Evolutionary conservation across 148 eudicot species (phyloP).

Genomic region (Vaccinium vitisidaea): DNA sequence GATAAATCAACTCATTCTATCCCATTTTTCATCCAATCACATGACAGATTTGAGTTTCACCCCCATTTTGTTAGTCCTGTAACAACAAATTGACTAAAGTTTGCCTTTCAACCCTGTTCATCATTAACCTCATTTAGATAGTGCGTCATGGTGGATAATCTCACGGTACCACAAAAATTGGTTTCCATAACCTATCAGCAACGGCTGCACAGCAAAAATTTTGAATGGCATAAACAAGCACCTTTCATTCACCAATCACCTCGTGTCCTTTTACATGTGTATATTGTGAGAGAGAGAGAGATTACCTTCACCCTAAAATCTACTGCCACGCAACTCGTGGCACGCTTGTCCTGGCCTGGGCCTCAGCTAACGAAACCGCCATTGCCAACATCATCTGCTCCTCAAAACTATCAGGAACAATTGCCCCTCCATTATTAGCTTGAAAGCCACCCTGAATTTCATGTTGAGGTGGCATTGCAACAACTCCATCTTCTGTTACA

Average conservation of each 20-base stretch:
- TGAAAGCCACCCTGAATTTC: constrained; percentile 33
- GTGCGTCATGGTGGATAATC: neutral
- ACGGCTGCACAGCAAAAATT: too few species aligned
- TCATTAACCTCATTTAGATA: neutral
- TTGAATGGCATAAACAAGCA: constrained; percentile 8
- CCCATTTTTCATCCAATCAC: neutral
- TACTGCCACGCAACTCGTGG: constrained; percentile 84
- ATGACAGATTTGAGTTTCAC: neutral
- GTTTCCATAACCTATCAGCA: neutral
- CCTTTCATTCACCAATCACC: constrained; percentile 22
- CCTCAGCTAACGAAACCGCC: constrained; percentile 95
- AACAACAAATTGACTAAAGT: neutral
- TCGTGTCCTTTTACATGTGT: constrained; percentile 21
- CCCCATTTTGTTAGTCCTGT: neutral
- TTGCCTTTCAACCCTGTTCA: neutral
- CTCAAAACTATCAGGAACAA: constrained; percentile 82
- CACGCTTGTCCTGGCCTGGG: constrained; percentile 53
- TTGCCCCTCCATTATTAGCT: constrained; percentile 25
- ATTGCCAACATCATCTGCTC: constrained; percentile 99
- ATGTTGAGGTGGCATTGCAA: constrained; percentile 31
- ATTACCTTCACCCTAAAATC: constrained; percentile 20
- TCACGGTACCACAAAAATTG: neutral
- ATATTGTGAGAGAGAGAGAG: constrained; percentile 15
- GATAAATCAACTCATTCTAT: neutral
- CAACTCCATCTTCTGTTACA: constrained; percentile 33